A percentile compares a stretch with the other conserved stretches of the same genome.
Conservation (phyloP, 768 basidiomycete genomes). For the Podaxis pistillaris region DNA sequence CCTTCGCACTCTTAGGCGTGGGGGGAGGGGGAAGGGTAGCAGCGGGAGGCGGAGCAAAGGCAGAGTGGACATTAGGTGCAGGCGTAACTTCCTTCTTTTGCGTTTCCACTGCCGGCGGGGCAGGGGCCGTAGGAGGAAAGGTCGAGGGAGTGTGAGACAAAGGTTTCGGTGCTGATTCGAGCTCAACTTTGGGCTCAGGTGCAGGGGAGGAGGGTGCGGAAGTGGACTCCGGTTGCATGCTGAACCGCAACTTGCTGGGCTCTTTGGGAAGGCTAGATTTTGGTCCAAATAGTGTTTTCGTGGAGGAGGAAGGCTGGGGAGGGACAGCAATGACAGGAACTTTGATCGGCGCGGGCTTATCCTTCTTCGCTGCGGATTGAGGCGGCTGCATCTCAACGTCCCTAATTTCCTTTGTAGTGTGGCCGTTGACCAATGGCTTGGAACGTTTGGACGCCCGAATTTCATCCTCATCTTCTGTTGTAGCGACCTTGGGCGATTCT, state of each 20-base stretch:
- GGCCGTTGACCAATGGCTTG: conserved; percentile 36
- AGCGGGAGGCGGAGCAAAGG: background rate
- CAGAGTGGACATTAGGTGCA: background rate
- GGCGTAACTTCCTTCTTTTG: background rate
- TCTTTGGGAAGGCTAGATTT: conserved; percentile 59
- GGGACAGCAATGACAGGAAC: background rate
- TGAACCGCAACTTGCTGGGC: conserved; percentile 76
- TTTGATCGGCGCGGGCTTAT: conserved; percentile 11
- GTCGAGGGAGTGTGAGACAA: conserved; percentile 13
- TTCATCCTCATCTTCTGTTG: conserved; percentile 33
- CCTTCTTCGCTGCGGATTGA: conserved; percentile 16
- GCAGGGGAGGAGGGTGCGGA: conserved; percentile 29
- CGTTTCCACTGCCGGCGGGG: background rate
- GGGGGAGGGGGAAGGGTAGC: background rate
- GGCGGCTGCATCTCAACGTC: conserved; percentile 25
- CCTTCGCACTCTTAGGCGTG: conserved; percentile 22
- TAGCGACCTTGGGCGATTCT: background rate
- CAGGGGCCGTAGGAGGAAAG: conserved; percentile 11
- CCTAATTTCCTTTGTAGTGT: conserved; percentile 31
- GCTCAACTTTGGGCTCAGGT: conserved; percentile 20
- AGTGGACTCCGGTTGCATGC: conserved; percentile 56
- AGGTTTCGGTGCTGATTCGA: conserved; percentile 17
- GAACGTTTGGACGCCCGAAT: conserved; percentile 37
- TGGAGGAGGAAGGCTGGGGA: background rate
- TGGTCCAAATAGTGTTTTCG: conserved; percentile 24